Evolutionary conservation across 1,139 yeast species (phyloP).

Genomic region (Diutina neorugosa): DNA sequence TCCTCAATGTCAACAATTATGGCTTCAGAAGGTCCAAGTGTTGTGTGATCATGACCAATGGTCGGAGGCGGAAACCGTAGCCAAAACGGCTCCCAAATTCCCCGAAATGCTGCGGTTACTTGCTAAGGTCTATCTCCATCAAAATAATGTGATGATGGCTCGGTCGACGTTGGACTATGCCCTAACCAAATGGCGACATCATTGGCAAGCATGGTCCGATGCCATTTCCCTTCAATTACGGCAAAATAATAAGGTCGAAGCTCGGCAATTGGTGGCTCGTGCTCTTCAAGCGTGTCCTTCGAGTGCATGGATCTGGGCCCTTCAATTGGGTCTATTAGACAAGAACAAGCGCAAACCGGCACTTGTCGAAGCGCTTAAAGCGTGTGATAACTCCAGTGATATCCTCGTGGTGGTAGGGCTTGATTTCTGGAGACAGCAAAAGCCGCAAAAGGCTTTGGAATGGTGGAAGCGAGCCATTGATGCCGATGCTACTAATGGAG

Average conservation of each 20-base stretch:
- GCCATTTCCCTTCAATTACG: constrained; percentile 47
- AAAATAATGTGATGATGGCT: constrained; percentile 36
- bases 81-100: constrained; percentile 31
- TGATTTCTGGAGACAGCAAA: constrained; percentile 59
- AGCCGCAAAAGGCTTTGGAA: constrained; percentile 47
- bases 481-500: constrained; percentile 53
- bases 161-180: constrained; percentile 68
- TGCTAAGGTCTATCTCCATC: constrained; percentile 35
- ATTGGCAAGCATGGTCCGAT: constrained; percentile 44
- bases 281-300: constrained; percentile 52
- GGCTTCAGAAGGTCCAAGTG: constrained; percentile 26
- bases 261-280: constrained; percentile 41
- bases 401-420: constrained; percentile 56
- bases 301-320: constrained; percentile 53
- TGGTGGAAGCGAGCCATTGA: constrained; percentile 69
- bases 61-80: constrained; percentile 37
- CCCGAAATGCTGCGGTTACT: constrained; percentile 15
- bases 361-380: constrained; percentile 61
- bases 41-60: constrained; percentile 10
- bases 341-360: constrained; percentile 49
- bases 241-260: constrained; percentile 38
- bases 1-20: constrained; percentile 37
- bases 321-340: constrained; percentile 38
- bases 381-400: constrained; percentile 47
- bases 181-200: constrained; percentile 35